Conservation (phyloP, 768 basidiomycete genomes). For the Podaxis sp. region DNA sequence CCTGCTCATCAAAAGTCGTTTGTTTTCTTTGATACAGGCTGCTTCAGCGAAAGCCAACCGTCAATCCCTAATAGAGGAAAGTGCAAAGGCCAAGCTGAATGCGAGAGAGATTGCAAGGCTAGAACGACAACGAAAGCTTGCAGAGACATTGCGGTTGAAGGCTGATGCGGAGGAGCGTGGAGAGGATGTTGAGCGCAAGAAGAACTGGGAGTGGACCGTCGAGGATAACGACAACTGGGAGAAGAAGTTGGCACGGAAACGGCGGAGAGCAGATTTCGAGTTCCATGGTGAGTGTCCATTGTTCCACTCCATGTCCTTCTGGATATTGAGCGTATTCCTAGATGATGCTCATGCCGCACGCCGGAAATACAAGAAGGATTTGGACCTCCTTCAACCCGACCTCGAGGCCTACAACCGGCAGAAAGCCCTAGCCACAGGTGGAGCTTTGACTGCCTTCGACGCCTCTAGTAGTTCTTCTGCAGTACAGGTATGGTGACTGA, state of each 20-base stretch:
- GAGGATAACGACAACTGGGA: conserved; percentile 98
- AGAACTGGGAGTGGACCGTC: conserved; percentile 94
- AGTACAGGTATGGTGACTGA: conserved; percentile 26
- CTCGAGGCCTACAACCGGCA: conserved; percentile 82
- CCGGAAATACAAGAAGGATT: conserved; percentile 87
- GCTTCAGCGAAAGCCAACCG: conserved; percentile 81
- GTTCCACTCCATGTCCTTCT: not conserved
- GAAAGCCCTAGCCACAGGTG: conserved; percentile 83
- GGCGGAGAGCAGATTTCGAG: conserved; percentile 80
- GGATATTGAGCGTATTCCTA: conserved; percentile 24
- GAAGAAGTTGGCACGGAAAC: conserved; percentile 79
- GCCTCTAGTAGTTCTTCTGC: conserved; percentile 34
- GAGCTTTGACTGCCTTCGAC: conserved; percentile 63
- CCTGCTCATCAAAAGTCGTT: conserved; percentile 6
- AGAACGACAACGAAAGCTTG: conserved; percentile 87
- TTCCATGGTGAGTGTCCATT: conserved; percentile 71
- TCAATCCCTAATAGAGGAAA: conserved; percentile 80
- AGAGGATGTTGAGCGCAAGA: conserved; percentile 86
- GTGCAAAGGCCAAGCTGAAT: conserved; percentile 68
- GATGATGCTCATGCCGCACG: conserved; percentile 90
- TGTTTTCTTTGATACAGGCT: conserved; percentile 39
- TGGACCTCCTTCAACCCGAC: conserved; percentile 86
- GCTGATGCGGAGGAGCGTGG: conserved; percentile 87
- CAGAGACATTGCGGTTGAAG: conserved; percentile 79
- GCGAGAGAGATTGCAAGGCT: conserved; percentile 79